These are phyloP conservation scores for Plasmodium inui DNA, from an alignment of 169 alveolate genomes.

Conservation along the genomic window DNA sequence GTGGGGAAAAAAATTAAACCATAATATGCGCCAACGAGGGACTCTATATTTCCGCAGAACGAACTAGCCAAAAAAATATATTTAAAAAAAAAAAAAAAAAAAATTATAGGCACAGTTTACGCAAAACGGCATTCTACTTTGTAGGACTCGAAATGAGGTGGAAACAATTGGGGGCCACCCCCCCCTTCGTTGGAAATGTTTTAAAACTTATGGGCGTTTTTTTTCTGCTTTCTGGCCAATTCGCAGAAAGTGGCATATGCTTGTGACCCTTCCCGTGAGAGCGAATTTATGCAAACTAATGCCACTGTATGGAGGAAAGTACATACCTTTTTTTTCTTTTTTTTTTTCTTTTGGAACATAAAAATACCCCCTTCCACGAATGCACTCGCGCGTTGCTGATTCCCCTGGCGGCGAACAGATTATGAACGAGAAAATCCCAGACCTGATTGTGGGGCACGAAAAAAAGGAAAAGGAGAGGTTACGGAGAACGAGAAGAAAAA, in stretches of 20 bases:
- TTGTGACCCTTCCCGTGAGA: neutral
- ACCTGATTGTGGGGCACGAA: conserved; percentile 31
- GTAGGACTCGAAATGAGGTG: neutral
- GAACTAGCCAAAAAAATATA: neutral
- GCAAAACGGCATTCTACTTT: neutral
- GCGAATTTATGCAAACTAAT: neutral
- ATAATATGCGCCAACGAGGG: neutral
- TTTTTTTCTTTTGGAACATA: neutral
- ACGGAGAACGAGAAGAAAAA: conserved; percentile 20
- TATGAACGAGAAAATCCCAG: conserved; percentile 61
- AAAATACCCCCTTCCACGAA: neutral
- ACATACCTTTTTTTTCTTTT: neutral
- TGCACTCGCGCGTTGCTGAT: neutral
- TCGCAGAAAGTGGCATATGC: neutral
- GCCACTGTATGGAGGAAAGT: neutral
- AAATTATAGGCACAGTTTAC: neutral
- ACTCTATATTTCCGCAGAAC: neutral
- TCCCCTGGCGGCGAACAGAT: neutral
- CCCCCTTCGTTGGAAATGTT: neutral
- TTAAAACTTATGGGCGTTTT: neutral
- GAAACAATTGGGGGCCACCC: neutral
- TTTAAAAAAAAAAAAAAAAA: neutral
- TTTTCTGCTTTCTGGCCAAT: neutral
- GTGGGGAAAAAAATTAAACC: neutral
- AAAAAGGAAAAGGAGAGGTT: conserved; percentile 56